Evolutionary conservation across 2,329 filamentous ascomycete genomes (phyloP).

Genomic region (Gaeumannomyces sp.): DNA sequence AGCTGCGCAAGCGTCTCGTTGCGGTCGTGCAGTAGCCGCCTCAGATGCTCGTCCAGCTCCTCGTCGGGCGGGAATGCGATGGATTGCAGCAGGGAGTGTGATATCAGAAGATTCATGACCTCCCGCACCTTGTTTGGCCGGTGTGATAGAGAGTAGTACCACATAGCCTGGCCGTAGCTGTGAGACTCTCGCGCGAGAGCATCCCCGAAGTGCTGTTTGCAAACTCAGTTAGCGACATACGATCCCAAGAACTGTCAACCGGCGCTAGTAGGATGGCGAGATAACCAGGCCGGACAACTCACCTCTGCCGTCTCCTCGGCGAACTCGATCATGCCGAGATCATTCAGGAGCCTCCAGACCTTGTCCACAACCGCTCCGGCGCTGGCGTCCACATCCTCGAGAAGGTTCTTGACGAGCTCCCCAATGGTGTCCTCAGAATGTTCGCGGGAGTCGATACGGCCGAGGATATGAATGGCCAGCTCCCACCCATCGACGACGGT

Average conservation of each 20-base stretch:
- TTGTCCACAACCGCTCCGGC: slow-evolving; percentile 71
- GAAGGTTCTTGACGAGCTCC: slow-evolving; percentile 60
- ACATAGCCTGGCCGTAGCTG: slow-evolving; percentile 77
- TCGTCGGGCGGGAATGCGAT: slow-evolving; percentile 66
- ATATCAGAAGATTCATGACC: slow-evolving; percentile 79
- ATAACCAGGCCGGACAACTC: slow-evolving; percentile 27
- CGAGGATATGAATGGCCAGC: slow-evolving; percentile 74
- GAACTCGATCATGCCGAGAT: slow-evolving; percentile 71
- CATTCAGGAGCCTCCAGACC: slow-evolving; percentile 70
- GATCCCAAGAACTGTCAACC: background rate
- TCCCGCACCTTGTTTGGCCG: slow-evolving; percentile 72
- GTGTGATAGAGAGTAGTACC: slow-evolving; percentile 87
- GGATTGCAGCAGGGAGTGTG: slow-evolving; percentile 80
- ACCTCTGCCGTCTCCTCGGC: slow-evolving; percentile 80
- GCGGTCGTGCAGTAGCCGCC: slow-evolving; percentile 63
- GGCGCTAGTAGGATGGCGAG: background rate
- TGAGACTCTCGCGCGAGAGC: slow-evolving; percentile 65
- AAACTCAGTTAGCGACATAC: background rate
- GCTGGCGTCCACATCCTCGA: slow-evolving; percentile 57
- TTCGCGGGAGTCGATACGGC: slow-evolving; percentile 68
- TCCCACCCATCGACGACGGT: slow-evolving; percentile 73
- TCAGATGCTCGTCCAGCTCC: slow-evolving; percentile 69
- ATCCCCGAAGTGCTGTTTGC: slow-evolving; percentile 77
- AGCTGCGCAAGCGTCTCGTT: slow-evolving; percentile 65
- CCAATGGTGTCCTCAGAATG: slow-evolving; percentile 69